Evolutionary conservation across 1,139 yeast genomes (phyloP).

Genomic region (Suhomyces chickasaworum): DNA sequence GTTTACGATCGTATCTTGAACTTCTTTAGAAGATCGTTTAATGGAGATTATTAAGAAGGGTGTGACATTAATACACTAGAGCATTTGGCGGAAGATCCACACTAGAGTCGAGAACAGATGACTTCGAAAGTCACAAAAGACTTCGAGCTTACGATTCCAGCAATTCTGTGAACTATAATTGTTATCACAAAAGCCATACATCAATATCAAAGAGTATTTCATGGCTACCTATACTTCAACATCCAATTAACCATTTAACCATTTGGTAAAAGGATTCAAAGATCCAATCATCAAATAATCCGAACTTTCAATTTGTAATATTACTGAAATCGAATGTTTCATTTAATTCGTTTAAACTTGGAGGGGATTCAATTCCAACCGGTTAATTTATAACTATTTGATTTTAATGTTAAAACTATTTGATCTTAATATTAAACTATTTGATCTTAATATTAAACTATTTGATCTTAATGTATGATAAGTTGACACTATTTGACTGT

Average conservation of each 20-base stretch:
- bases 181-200: too few relatives aligned
- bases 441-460: neutral
- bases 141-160: neutral
- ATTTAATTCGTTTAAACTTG: neutral
- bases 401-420: neutral
- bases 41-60: slow-evolving; percentile 36
- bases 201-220: neutral
- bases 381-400: neutral
- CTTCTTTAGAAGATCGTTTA: slow-evolving; percentile 61
- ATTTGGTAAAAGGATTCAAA: too few relatives aligned
- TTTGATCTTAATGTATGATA: neutral
- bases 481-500: too few relatives aligned
- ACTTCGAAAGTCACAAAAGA: neutral
- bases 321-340: neutral
- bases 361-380: neutral
- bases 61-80: neutral
- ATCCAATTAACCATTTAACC: too few relatives aligned
- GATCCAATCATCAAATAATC: neutral
- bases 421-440: neutral
- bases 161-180: neutral
- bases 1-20: slow-evolving; percentile 64
- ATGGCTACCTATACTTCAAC: neutral
- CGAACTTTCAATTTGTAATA: neutral
- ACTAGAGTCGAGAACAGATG: neutral
- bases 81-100: neutral